Evolutionary conservation across 208 protist species (phyloP), one percentile per base, ranked within the genome.

Genomic region (Leishmania guyanensis): DNA sequence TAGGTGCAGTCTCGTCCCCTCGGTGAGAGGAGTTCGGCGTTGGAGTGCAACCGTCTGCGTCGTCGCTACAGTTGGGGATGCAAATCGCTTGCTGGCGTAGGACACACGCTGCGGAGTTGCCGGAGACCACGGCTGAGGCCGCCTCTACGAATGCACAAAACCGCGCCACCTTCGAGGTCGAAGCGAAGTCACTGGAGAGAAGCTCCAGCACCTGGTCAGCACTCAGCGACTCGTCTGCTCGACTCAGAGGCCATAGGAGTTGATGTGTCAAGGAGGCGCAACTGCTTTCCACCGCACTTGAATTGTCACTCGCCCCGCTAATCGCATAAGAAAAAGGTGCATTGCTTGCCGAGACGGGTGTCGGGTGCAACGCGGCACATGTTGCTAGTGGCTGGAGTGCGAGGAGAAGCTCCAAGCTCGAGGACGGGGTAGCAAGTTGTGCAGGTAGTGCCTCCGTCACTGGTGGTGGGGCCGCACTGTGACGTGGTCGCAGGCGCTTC

Each of bases 401-500:
- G 54, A 77, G 74, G 10, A 77, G 74, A 46, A 77, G 74, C 74
- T 77, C 74, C 54, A 77, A 43, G 36, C 36, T 36, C 43, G 48
- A 14, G 66, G 66, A 43, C 6, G 46, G n/a, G n/a, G 70, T 22
- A 5, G 26, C n/a, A 39, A 48, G 26, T 36, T 46, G 14, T 29
- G n/a, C 20, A 75, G 46, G 29, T 36, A 51, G 56, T 16, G 74
- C 29, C 54, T 10, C n/a, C 36, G 39, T 0, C 10, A 10, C 0
- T 48, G 66, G 39, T 0, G 2, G 0, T 53, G 3, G 65, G 20
- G 43, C 20, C 33, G 20, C n/a, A 26, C 48, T 10, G n/a, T 12
- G 48, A 48, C 81, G 83, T 8, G 76, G 80, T 4, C 94, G 92
- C 66, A 97, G 93, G 2, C 94, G 92, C 80, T 96, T 96, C 78